Conservation (phyloP, 2,329 filamentous ascomycete species). For the Lecanicillium sp. region DNA sequence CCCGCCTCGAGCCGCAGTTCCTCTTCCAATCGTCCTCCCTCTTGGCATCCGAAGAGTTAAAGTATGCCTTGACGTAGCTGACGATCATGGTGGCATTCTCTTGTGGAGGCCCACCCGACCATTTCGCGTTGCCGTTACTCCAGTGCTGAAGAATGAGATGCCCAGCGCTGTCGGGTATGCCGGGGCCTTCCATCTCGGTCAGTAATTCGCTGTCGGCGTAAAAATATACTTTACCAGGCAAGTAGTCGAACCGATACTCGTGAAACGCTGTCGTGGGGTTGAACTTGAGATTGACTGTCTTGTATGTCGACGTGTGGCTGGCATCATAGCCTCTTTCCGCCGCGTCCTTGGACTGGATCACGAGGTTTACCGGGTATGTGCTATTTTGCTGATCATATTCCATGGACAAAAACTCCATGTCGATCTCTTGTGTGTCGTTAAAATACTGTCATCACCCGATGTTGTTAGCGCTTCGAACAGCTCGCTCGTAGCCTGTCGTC, state of each 20-base stretch:
- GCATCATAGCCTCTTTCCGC: conserved; percentile 57
- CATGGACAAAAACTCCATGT: conserved; percentile 70
- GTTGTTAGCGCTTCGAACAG: conserved; percentile 12
- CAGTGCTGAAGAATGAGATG: conserved; percentile 68
- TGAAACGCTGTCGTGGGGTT: conserved; percentile 60
- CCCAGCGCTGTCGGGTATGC: conserved; percentile 55
- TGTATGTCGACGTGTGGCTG: conserved; percentile 50
- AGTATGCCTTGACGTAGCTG: conserved; percentile 71
- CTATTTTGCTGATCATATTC: conserved; percentile 49
- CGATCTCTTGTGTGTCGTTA: conserved; percentile 75
- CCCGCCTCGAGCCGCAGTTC: not conserved
- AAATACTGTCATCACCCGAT: conserved; percentile 49
- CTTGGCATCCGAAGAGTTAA: conserved; percentile 56
- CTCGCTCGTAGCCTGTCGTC: not conserved
- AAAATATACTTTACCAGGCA: conserved; percentile 56
- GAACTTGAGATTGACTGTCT: conserved; percentile 56
- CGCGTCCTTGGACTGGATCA: conserved; percentile 63
- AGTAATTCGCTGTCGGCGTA: conserved; percentile 59
- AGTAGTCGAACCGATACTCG: conserved; percentile 76
- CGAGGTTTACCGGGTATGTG: conserved; percentile 61
- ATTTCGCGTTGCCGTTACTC: conserved; percentile 68
- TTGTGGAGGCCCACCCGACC: conserved; percentile 65
- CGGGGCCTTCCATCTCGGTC: conserved; percentile 47
- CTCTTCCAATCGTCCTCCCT: conserved; percentile 33
- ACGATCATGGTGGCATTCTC: conserved; percentile 58